Evolutionary conservation across 2,329 filamentous ascomycete genomes (phyloP), one percentile per base, ranked within the genome.

Genomic region (Phyllachora maydis): DNA sequence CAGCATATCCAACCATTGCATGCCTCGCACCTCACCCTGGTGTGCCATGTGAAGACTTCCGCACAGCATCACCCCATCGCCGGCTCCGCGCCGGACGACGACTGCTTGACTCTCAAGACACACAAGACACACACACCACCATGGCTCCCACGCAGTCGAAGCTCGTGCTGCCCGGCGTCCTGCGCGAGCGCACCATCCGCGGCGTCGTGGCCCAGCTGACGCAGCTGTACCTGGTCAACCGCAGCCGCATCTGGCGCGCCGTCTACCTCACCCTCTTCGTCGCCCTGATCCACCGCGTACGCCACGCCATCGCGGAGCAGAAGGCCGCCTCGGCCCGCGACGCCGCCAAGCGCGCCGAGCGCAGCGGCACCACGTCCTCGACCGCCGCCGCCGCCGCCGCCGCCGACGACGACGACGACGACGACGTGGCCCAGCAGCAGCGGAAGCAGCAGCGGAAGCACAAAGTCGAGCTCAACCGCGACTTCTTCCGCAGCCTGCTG

Each of bases 381-480:
- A 32, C 40, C 35, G 31, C 34, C 17, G 46, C 47, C 9, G 46
- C 35, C 30, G 33, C 17, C 45, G 47, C 9, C 46, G n/a, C n/a
- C n/a, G n/a, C n/a, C n/a, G n/a, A n/a, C n/a, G n/a, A n/a, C n/a
- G n/a, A n/a, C n/a, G n/a, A n/a, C n/a, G n/a, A 25, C 8, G 31
- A 19, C 33, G 23, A 40, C 34, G 33, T 39, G 16, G 35, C 37
- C 12, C 29, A 32, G 28, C 51, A 46, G 26, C 56, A 53, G n/a
- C n/a, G n/a, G n/a, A n/a, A n/a, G n/a, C n/a, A n/a, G n/a, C n/a
- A n/a, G n/a, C n/a, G n/a, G 32, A 65, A 64, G 40, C 81, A 79
- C 52, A 85, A 78, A 50, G 83, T 93, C 26, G 85, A 91, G 50
- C 54, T 98, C 35, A 90, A 98, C 45, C 64, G 81, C 39, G 85